These are phyloP conservation scores for Nakaseomyces sp. DNA, from an alignment of 1,139 yeast species.

Conservation along the genomic window DNA sequence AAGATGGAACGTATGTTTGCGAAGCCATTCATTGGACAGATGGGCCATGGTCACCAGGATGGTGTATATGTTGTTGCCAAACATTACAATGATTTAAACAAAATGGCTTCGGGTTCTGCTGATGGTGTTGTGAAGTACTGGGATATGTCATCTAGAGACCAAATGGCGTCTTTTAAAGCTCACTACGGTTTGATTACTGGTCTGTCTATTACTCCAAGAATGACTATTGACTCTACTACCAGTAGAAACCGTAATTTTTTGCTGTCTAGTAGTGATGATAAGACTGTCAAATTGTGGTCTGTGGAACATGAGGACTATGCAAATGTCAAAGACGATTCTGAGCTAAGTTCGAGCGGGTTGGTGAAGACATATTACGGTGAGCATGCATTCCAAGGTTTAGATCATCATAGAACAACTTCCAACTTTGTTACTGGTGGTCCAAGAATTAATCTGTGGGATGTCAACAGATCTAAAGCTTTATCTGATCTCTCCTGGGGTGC, in stretches of 20 bases:
- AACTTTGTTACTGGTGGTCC: slow-evolving; percentile 91
- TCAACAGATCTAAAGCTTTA: slow-evolving; percentile 64
- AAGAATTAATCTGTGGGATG: slow-evolving; percentile 82
- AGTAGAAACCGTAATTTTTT: slow-evolving; percentile 49
- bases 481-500: slow-evolving; percentile 91
- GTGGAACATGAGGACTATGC: slow-evolving; percentile 37
- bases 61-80: slow-evolving; percentile 89
- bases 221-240: slow-evolving; percentile 15
- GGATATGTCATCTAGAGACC: slow-evolving; percentile 70
- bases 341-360: slow-evolving; percentile 37
- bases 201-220: slow-evolving; percentile 44
- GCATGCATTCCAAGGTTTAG: slow-evolving; percentile 76
- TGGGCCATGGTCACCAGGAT: slow-evolving; percentile 92
- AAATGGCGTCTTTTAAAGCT: slow-evolving; percentile 69
- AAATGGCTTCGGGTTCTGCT: slow-evolving; percentile 85
- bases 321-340: slow-evolving; percentile 27
- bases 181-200: slow-evolving; percentile 91
- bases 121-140: slow-evolving; percentile 93
- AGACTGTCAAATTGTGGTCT: slow-evolving; percentile 79
- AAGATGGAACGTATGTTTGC: slow-evolving; percentile 96
- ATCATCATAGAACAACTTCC: slow-evolving; percentile 70
- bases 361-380: slow-evolving; percentile 75
- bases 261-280: slow-evolving; percentile 87
- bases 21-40: slow-evolving; percentile 89
- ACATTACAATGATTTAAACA: slow-evolving; percentile 59